Evolutionary conservation across 352 stramenopile genomes (phyloP), one percentile per base, ranked within the genome.

Genomic region (Globisporangium takayamanum): DNA sequence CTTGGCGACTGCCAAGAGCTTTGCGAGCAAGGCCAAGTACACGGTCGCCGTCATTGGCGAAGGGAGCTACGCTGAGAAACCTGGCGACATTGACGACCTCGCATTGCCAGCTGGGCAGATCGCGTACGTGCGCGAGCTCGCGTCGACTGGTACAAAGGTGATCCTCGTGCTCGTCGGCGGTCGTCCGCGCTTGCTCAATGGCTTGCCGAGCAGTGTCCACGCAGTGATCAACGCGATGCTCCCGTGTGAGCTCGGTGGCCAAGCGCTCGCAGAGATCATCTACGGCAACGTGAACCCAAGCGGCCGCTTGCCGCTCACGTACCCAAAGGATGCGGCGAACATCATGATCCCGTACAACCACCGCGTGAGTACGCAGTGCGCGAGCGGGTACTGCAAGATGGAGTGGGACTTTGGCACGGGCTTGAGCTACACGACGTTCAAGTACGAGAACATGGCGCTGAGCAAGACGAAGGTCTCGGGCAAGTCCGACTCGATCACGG

Each of bases 241-340:
- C 0, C 83, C 86, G 0, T 80, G 89, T 18, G 80, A 91, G 22
- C 62, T 80, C n/a, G 87, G 88, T 14, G 88, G 88, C 0, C 78
- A 90, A 55, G 87, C 85, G 7, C 83, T 93, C 51, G 80, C 85
- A 3, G 83, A 96, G 56, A 84, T 96, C 52, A 37, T 96, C 16
- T 89, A 85, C 50, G 88, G 88, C 6, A 50, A 72, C 7, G 73
- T 87, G 30, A 94, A 94, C 64, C 87, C 87, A 18, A 94, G 82
- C 39, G 88, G 88, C 1, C 60, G 76, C 36, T 63, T 96, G n/a
- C 83, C 87, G 14, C 76, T 96, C 57, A 95, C 85, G n/a, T 96
- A 92, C 67, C 84, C 81, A 3, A 82, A 81, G 63, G 63, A 87
- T 56, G 64, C 73, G 2, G 74, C 64, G 18, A 88, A 84, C 50